Percentiles rank a stretch among this genome's conserved stretches.
These are phyloP conservation scores for Ogataea trehaloabstinens DNA, from an alignment of 805 yeast genomes.

Conservation along the genomic window DNA sequence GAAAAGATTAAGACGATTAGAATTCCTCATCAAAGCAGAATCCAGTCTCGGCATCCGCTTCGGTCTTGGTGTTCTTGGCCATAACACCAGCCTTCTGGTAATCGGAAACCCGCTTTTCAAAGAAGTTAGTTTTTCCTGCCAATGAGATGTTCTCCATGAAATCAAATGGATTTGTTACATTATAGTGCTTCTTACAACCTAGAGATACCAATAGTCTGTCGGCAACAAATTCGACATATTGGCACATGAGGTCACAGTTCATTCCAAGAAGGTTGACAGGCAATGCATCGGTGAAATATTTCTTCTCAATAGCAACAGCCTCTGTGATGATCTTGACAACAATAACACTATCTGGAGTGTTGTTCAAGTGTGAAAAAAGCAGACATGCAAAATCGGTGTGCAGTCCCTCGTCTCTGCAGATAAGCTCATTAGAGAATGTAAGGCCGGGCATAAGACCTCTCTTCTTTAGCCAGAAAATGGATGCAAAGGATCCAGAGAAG, in stretches of 20 bases:
- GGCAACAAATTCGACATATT: constrained; percentile 96
- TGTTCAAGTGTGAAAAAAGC: constrained; percentile 86
- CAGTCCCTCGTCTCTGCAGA: constrained; percentile 97
- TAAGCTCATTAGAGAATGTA: constrained; percentile 95
- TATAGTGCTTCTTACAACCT: constrained; percentile 87
- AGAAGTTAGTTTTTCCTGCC: constrained; percentile 98
- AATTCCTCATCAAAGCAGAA: constrained; percentile 94
- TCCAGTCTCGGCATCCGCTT: constrained; percentile 42
- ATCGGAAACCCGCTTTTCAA: constrained; percentile 97
- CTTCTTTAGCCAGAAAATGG: constrained; percentile 98
- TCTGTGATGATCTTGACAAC: constrained; percentile 87
- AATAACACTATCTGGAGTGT: constrained; percentile 78
- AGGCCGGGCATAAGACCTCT: constrained; percentile 99
- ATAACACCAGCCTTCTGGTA: constrained; percentile 99
- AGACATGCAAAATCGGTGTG: constrained; percentile 98
- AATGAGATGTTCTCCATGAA: constrained; percentile 98
- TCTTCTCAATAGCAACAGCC: constrained; percentile 93
- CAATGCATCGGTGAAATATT: constrained; percentile 90
- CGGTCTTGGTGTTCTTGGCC: constrained; percentile 58
- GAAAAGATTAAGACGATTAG: constrained; percentile 48
- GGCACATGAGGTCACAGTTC: constrained; percentile 93
- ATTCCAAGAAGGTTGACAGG: constrained; percentile 93
- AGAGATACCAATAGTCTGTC: constrained; percentile 89
- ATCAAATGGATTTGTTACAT: constrained; percentile 91
- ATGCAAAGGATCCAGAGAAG: constrained; percentile 97